phyloP scores from a whole-genome alignment of 108 stramenopile genomes.

The Cyclostephanos tholiformis region DNA sequence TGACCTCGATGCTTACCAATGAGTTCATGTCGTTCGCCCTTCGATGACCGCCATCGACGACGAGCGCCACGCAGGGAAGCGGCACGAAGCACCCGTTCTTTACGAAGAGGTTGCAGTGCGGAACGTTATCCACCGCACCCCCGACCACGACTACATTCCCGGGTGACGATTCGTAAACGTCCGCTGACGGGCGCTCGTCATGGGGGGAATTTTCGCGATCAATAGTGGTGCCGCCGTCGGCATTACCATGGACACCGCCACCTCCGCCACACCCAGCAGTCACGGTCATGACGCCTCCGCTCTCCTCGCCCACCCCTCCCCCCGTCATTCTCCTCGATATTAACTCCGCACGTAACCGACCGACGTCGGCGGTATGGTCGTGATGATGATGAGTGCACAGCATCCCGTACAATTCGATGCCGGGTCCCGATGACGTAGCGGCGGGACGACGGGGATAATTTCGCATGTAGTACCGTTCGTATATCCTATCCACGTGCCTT shows the following conservation, averaged over 20 bases:
- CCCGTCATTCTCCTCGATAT: constrained; percentile 6
- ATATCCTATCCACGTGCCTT: constrained; percentile 58
- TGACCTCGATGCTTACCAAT: constrained; percentile 68
- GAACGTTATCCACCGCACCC: constrained; percentile 80
- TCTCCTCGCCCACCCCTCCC: not conserved
- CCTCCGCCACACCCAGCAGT: constrained; percentile 21
- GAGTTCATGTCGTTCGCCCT: constrained; percentile 66
- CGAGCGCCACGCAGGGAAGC: constrained; percentile 46
- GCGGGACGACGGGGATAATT: constrained; percentile 17
- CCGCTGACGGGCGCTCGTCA: not conserved
- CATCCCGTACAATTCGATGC: constrained; percentile 67
- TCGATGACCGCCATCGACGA: constrained; percentile 11
- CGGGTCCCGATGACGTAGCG: not conserved
- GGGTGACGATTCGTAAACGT: constrained; percentile 9
- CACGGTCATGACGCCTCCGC: constrained; percentile 12
- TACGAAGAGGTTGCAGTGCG: constrained; percentile 61
- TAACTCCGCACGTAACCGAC: constrained; percentile 15
- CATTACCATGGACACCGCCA: not conserved
- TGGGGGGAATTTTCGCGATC: not conserved
- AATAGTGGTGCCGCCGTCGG: not conserved
- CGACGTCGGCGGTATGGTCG: constrained; percentile 82
- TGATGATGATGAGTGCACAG: constrained; percentile 85
- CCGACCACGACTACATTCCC: constrained; percentile 55
- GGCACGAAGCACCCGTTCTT: constrained; percentile 68
- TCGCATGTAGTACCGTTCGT: constrained; percentile 55